Percentiles rank a stretch among this genome's conserved stretches.
Conservation (phyloP, 257 asterid genomes). For the Rubia yunnanensis region DNA sequence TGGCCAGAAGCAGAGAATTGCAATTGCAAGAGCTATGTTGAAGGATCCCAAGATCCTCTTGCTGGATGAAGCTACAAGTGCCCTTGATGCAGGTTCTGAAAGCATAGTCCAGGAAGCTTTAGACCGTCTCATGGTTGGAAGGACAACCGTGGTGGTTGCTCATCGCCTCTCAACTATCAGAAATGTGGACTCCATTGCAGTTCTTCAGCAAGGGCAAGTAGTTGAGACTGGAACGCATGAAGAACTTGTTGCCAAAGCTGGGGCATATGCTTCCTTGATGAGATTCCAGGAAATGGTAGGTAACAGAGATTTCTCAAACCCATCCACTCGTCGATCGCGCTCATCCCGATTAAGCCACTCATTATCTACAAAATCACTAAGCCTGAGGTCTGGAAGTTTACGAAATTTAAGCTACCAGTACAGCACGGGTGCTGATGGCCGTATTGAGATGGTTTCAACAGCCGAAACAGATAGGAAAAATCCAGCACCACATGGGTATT, state of each 20-base stretch:
- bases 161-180: constrained; percentile 91
- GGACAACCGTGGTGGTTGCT: constrained; percentile 90
- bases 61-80: constrained; percentile 93
- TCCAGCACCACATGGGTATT: constrained; percentile 81
- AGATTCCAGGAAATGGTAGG: constrained; percentile 92
- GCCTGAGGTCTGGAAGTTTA: constrained; percentile 95
- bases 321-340: constrained; percentile 79
- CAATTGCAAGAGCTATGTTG: constrained; percentile 91
- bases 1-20: constrained; percentile 92
- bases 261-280: constrained; percentile 78
- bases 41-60: constrained; percentile 84
- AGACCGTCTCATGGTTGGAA: constrained; percentile 84
- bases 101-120: constrained; percentile 90
- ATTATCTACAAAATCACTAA: constrained; percentile 78
- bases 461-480: constrained; percentile 85
- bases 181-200: constrained; percentile 87
- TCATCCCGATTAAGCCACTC: constrained; percentile 88
- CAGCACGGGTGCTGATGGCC: constrained; percentile 97
- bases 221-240: constrained; percentile 95
- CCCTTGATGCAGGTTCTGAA: constrained; percentile 86
- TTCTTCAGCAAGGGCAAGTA: constrained; percentile 87
- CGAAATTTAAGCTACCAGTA: constrained; percentile 83
- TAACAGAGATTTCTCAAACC: constrained; percentile 69
- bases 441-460: constrained; percentile 89
- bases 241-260: constrained; percentile 74